These are phyloP conservation scores for Gossypium rotundifolium DNA, from an alignment of 345 rosid species.

Conservation along the genomic window DNA sequence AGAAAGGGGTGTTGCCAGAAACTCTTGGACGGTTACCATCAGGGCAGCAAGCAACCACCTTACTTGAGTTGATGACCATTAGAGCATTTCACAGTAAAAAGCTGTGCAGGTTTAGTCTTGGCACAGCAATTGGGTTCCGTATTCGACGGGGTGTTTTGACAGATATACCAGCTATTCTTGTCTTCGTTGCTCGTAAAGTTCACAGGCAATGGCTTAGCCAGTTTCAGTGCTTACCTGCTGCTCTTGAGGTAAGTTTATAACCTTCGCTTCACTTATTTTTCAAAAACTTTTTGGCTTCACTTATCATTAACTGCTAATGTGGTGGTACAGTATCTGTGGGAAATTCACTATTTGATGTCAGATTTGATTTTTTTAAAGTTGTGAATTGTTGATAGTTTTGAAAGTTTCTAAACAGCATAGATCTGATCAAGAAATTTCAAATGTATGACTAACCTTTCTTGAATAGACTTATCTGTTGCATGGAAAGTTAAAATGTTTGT, in stretches of 20 bases:
- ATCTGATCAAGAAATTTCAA: background rate
- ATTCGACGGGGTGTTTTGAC: slow-evolving; percentile 66
- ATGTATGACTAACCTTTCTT: background rate
- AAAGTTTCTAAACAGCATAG: background rate
- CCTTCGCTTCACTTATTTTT: background rate
- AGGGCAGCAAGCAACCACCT: slow-evolving; percentile 69
- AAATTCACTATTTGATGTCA: background rate
- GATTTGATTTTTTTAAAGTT: slow-evolving; percentile 1
- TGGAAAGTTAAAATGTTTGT: slow-evolving; percentile 8
- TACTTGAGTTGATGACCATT: slow-evolving; percentile 83
- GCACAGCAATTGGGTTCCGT: slow-evolving; percentile 76
- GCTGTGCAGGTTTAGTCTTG: slow-evolving; percentile 70
- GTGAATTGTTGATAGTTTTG: background rate
- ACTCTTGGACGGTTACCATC: slow-evolving; percentile 56
- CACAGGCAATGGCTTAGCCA: slow-evolving; percentile 81
- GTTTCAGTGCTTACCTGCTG: slow-evolving; percentile 67
- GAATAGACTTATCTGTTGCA: background rate
- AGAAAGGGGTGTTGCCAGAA: slow-evolving; percentile 76
- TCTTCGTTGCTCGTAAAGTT: slow-evolving; percentile 77
- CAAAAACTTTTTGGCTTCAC: background rate
- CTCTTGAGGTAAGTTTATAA: slow-evolving; percentile 44
- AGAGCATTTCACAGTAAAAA: slow-evolving; percentile 82
- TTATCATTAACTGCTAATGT: background rate
- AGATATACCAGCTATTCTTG: slow-evolving; percentile 69
- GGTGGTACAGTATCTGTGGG: background rate